Evolutionary conservation across 257 asterid genomes (phyloP).

Genomic region (Salvia hispanica): DNA sequence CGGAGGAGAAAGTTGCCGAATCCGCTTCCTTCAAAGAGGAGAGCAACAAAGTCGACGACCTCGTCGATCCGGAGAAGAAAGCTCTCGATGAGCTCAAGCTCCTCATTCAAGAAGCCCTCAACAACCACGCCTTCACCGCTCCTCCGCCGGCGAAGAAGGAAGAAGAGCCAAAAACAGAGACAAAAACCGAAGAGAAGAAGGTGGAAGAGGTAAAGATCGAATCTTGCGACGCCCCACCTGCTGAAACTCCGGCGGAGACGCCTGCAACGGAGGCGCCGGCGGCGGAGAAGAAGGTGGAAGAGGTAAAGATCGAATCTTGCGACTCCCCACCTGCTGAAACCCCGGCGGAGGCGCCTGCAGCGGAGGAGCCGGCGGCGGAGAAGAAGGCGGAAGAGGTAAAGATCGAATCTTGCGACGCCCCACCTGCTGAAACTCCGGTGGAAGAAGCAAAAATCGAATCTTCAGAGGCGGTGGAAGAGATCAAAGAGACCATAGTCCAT

Average conservation of each 20-base stretch:
- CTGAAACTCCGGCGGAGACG: constrained; percentile 40
- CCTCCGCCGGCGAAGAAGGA: constrained; percentile 50
- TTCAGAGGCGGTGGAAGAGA: constrained; percentile 23
- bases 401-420: too few relatives aligned
- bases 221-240: constrained; percentile 33
- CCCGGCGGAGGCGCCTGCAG: constrained; percentile 29
- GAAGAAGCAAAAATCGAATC: too few relatives aligned
- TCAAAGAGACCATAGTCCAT: constrained; percentile 77
- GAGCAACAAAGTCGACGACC: constrained; percentile 84
- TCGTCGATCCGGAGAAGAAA: constrained; percentile 81
- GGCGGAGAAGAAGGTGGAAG: constrained; percentile 31
- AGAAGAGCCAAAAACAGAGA: constrained; percentile 40
- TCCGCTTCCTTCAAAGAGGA: constrained; percentile 87
- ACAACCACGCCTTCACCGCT: constrained; percentile 76
- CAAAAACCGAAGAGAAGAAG: constrained; percentile 37
- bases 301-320: not conserved
- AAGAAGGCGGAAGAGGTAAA: constrained; percentile 32
- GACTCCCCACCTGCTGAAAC: too few relatives aligned
- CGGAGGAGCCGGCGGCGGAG: constrained; percentile 36
- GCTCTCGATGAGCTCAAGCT: constrained; percentile 86
- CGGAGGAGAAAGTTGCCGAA: constrained; percentile 49
- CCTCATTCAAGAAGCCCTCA: constrained; percentile 71
- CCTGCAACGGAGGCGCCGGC: constrained; percentile 41
- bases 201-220: constrained; percentile 32
- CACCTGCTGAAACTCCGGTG: too few relatives aligned